A percentile compares a stretch with the other conserved stretches of the same genome.
Conservation (phyloP, 148 eudicot species). For the Rhododendron simsii region DNA sequence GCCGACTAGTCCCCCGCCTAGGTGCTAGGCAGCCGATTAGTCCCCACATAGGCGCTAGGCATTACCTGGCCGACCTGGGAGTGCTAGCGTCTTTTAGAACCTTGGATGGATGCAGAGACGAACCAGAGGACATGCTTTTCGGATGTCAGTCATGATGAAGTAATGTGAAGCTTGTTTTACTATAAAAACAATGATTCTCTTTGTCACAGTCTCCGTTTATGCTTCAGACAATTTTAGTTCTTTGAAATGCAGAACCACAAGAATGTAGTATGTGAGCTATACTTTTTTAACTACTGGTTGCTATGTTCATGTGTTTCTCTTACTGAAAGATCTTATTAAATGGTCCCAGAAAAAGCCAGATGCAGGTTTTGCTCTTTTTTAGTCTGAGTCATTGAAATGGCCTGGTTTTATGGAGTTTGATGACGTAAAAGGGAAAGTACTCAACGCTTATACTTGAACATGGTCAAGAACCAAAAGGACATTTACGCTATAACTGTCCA, state of each 20-base stretch:
- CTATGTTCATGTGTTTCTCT: neutral
- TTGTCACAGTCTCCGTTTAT: slow-evolving; percentile 89
- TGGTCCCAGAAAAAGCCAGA: slow-evolving; percentile 69
- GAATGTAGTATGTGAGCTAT: slow-evolving; percentile 66
- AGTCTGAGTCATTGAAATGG: slow-evolving; percentile 89
- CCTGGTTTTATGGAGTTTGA: slow-evolving; percentile 98
- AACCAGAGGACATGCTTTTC: slow-evolving; percentile 89
- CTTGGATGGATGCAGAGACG: slow-evolving; percentile 54
- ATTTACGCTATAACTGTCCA: neutral
- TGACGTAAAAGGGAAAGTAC: slow-evolving; percentile 89
- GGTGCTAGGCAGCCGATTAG: too few relatives aligned
- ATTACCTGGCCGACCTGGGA: too few relatives aligned
- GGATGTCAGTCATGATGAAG: slow-evolving; percentile 84
- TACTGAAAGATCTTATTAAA: neutral
- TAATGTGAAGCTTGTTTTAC: slow-evolving; percentile 79
- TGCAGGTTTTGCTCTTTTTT: slow-evolving; percentile 91
- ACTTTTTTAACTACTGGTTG: too few relatives aligned
- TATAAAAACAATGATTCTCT: slow-evolving; percentile 66
- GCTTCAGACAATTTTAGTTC: slow-evolving; percentile 92
- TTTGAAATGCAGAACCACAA: slow-evolving; percentile 88
- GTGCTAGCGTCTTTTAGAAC: too few relatives aligned
- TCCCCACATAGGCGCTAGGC: too few relatives aligned
- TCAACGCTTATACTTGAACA: slow-evolving; percentile 7
- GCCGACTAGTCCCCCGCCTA: too few relatives aligned
- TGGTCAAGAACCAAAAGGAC: neutral